Evolutionary conservation across 208 protist genomes (phyloP).

Genomic region (Trypanosoma brucei): DNA sequence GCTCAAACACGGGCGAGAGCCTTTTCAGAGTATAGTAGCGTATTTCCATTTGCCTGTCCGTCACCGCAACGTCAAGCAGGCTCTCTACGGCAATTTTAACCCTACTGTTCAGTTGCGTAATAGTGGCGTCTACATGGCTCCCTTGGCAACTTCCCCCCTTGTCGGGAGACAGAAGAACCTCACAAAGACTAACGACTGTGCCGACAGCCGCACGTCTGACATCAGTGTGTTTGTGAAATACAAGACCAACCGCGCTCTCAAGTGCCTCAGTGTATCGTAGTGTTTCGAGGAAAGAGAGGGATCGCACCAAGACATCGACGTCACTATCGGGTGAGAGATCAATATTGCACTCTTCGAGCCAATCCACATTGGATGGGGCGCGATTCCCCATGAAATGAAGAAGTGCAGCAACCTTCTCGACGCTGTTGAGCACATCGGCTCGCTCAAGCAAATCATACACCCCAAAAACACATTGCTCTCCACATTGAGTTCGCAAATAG

Average conservation of each 20-base stretch:
- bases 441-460: slow-evolving; percentile 52
- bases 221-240: slow-evolving; percentile 68
- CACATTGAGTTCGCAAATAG: slow-evolving; percentile 45
- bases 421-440: slow-evolving; percentile 53
- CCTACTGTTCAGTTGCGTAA: slow-evolving; percentile 33
- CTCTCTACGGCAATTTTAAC: slow-evolving; percentile 70
- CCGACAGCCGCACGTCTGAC: slow-evolving; percentile 57
- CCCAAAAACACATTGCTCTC: slow-evolving; percentile 31
- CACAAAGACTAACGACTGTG: slow-evolving; percentile 62
- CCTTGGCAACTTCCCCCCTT: slow-evolving; percentile 2
- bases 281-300: slow-evolving; percentile 63
- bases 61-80: slow-evolving; percentile 79
- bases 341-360: slow-evolving; percentile 42
- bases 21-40: slow-evolving; percentile 57
- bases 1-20: slow-evolving; percentile 56
- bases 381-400: slow-evolving; percentile 55
- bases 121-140: neutral
- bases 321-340: slow-evolving; percentile 29
- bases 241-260: slow-evolving; percentile 55
- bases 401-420: slow-evolving; percentile 70
- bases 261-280: slow-evolving; percentile 69
- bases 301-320: slow-evolving; percentile 55
- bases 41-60: slow-evolving; percentile 61
- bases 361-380: slow-evolving; percentile 26
- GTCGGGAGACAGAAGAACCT: slow-evolving; percentile 42